These are phyloP conservation scores for Pistacia atlantica DNA, from an alignment of 345 rosid genomes.

Conservation along the genomic window DNA sequence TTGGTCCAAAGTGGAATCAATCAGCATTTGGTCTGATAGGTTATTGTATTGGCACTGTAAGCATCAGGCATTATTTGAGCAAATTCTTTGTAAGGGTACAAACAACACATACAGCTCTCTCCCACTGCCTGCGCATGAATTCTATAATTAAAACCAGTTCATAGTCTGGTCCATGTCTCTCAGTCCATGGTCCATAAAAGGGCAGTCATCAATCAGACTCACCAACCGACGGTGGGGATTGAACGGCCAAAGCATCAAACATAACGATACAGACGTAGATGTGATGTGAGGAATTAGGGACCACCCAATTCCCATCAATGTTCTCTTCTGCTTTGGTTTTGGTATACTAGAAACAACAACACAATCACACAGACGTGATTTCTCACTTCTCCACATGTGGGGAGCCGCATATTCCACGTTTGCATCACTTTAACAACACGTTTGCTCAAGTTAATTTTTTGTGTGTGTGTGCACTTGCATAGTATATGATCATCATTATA, in stretches of 20 bases:
- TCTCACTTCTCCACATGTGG: slow-evolving; percentile 6
- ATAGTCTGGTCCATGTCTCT: slow-evolving; percentile 8
- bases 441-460: neutral
- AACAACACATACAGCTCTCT: neutral
- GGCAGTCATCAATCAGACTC: neutral
- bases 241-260: neutral
- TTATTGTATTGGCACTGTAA: neutral
- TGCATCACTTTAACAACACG: neutral
- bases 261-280: neutral
- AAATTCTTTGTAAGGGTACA: neutral
- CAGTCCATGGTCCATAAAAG: neutral
- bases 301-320: neutral
- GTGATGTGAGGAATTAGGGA: slow-evolving; percentile 4
- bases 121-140: neutral
- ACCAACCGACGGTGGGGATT: neutral
- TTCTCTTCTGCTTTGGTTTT: neutral
- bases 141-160: neutral
- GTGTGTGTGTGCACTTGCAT: neutral
- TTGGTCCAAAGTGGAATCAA: neutral
- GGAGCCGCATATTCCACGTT: slow-evolving; percentile 18
- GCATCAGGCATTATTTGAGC: neutral
- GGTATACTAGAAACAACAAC: neutral
- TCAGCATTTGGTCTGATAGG: neutral
- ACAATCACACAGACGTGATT: neutral
- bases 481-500: neutral